Evolutionary conservation across 805 yeast genomes (phyloP).

Genomic region (Ogataea nonfermentans): DNA sequence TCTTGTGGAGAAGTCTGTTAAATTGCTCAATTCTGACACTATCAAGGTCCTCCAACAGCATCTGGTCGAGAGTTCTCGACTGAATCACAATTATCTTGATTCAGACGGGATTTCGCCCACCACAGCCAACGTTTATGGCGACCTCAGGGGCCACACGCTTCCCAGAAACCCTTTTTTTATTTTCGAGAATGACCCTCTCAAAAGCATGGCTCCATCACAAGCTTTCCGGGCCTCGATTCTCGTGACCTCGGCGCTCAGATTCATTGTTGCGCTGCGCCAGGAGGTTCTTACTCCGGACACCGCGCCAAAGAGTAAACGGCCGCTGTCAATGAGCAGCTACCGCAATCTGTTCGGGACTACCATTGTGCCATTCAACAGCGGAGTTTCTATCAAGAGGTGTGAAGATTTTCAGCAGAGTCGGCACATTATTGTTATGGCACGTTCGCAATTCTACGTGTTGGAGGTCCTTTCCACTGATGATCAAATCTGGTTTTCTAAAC

Average conservation of each 20-base stretch:
- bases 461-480: slow-evolving; percentile 46
- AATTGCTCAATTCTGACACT: slow-evolving; percentile 43
- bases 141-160: slow-evolving; percentile 60
- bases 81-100: slow-evolving; percentile 53
- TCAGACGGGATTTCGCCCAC: slow-evolving; percentile 44
- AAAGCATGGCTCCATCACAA: slow-evolving; percentile 58
- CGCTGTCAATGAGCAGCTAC: slow-evolving; percentile 69
- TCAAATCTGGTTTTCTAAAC: slow-evolving; percentile 52
- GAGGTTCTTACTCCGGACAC: slow-evolving; percentile 56
- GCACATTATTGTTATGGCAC: slow-evolving; percentile 49
- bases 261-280: slow-evolving; percentile 55
- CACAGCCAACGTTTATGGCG: slow-evolving; percentile 61
- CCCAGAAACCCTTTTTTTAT: slow-evolving; percentile 79
- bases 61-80: slow-evolving; percentile 43
- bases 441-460: slow-evolving; percentile 49
- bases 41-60: slow-evolving; percentile 53
- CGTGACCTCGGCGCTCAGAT: slow-evolving; percentile 64
- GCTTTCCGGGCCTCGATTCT: slow-evolving; percentile 65
- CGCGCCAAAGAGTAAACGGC: slow-evolving; percentile 48
- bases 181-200: slow-evolving; percentile 70
- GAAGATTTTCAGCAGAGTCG: slow-evolving; percentile 37
- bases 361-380: slow-evolving; percentile 46
- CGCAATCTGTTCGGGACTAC: slow-evolving; percentile 68
- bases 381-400: slow-evolving; percentile 40
- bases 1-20: slow-evolving; percentile 42